Conservation (phyloP, 768 basidiomycete species). For the Auricularia heimuer region DNA sequence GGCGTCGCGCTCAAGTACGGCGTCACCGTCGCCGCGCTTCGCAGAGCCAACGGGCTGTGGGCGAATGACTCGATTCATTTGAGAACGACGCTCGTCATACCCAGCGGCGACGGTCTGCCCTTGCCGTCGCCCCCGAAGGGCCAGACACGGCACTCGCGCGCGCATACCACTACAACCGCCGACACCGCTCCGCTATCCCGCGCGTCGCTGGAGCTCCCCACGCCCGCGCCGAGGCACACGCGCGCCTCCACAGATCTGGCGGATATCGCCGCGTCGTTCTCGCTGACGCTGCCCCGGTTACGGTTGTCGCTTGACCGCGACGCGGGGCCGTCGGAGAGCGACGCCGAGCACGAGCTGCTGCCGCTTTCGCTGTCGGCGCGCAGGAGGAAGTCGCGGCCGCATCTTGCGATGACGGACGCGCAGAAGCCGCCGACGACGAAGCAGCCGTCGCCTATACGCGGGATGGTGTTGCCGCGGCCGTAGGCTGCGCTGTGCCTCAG, state of each 20-base stretch:
- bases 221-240: not conserved
- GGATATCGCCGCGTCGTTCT: not conserved
- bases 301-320: not conserved
- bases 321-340: not conserved
- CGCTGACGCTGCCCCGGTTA: not conserved
- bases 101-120: conserved; percentile 3
- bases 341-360: too few relatives aligned
- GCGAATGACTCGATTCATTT: conserved; percentile 22
- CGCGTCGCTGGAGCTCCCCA: not conserved
- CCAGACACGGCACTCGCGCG: not conserved
- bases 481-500: too few relatives aligned
- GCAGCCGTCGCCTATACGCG: too few relatives aligned
- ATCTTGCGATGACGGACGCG: too few relatives aligned
- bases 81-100: conserved; percentile 34
- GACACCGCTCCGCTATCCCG: not conserved
- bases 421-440: too few relatives aligned
- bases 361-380: too few relatives aligned
- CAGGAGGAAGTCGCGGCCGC: too few relatives aligned
- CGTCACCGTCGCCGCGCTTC: too few relatives aligned
- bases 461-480: too few relatives aligned
- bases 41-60: too few relatives aligned
- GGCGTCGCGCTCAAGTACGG: too few relatives aligned
- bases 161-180: not conserved
- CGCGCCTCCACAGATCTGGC: not conserved
- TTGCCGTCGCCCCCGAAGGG: not conserved